Evolutionary conservation across 1,284 basidiomycete species (phyloP).

Genomic region (Wolfiporia cocos): DNA sequence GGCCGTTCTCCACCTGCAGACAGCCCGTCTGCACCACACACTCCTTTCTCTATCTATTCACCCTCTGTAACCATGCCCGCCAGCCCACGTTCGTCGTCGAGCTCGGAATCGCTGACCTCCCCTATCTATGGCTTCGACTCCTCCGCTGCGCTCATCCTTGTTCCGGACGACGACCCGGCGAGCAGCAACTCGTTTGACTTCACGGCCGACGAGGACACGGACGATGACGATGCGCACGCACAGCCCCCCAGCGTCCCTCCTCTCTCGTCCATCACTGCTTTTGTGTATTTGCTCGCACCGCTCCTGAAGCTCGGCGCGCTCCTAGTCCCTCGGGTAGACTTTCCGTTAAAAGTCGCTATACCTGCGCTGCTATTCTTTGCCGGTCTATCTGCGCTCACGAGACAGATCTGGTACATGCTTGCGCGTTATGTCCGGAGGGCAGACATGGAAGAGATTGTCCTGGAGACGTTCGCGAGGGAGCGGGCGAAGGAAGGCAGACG

Average conservation of each 20-base stretch:
- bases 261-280: constrained; percentile 49
- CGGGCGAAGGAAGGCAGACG: constrained; percentile 37
- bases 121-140: constrained; percentile 27
- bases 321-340: constrained; percentile 39
- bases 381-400: constrained; percentile 48
- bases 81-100: constrained; percentile 19
- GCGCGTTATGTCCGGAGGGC: constrained; percentile 58
- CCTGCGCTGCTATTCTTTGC: constrained; percentile 49
- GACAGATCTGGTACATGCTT: constrained; percentile 71
- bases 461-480: constrained; percentile 54
- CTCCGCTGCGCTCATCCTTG: constrained; percentile 52
- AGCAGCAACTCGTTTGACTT: constrained; percentile 37
- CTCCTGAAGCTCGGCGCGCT: constrained; percentile 67
- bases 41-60: constrained; percentile 1
- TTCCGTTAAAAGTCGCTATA: constrained; percentile 45
- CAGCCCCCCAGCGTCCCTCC: constrained; percentile 41
- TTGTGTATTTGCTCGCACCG: constrained; percentile 64
- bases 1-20: no score
- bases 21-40: no score
- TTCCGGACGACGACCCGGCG: constrained; percentile 39
- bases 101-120: constrained; percentile 21
- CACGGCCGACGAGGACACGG: constrained; percentile 45
- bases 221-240: constrained; percentile 44
- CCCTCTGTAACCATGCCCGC: constrained; percentile 1
- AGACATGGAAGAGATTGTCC: constrained; percentile 57